Conservation (phyloP, 345 rosid genomes). For the Clarkia xantiana region DNA sequence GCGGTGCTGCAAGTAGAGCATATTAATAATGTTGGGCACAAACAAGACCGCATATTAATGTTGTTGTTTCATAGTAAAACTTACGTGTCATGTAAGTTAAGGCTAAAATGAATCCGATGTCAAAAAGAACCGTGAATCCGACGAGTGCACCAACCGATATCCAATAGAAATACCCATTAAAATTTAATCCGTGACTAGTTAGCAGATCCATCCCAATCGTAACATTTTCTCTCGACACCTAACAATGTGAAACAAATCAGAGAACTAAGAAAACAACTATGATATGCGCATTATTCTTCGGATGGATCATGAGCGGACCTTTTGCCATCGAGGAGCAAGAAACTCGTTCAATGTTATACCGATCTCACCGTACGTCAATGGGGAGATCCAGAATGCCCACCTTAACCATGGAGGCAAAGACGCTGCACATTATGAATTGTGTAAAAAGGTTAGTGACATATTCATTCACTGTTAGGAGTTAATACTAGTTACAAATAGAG, state of each 20-base stretch:
- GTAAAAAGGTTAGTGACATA: constrained; percentile 1
- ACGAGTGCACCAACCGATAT: constrained; percentile 32
- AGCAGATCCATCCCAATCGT: constrained; percentile 30
- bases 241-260: constrained; percentile 5
- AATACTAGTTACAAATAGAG: neutral
- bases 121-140: constrained; percentile 40
- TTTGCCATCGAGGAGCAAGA: constrained; percentile 44
- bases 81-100: constrained; percentile 42
- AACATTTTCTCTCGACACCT: constrained; percentile 16
- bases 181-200: constrained; percentile 44
- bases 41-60: neutral
- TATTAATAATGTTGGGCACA: neutral
- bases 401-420: constrained; percentile 40
- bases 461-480: neutral
- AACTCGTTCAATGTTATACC: constrained; percentile 41
- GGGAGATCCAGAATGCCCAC: constrained; percentile 64
- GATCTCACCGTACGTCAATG: constrained; percentile 39
- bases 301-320: constrained; percentile 11
- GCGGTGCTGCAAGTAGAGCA: constrained; percentile 25
- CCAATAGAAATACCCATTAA: constrained; percentile 34
- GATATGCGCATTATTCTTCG: neutral
- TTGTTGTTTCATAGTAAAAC: constrained; percentile 4
- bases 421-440: constrained; percentile 13
- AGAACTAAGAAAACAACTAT: neutral
- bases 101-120: constrained; percentile 35